A percentile compares a stretch with the other conserved stretches of the same genome.
Evolutionary conservation across 1,284 basidiomycete genomes (phyloP).

Genomic region (Agaricales sp.): DNA sequence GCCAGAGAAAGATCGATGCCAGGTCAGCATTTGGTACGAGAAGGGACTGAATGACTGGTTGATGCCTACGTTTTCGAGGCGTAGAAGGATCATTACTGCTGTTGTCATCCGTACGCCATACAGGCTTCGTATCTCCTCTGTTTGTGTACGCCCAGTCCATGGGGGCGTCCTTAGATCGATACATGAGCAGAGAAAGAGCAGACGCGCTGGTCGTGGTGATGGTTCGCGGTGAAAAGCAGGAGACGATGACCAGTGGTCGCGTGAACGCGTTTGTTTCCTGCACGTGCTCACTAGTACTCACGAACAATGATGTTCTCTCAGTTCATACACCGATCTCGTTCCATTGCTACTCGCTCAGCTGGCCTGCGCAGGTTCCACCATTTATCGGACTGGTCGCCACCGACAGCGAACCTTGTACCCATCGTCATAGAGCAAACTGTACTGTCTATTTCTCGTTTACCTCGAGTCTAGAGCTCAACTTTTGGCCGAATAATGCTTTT

Average conservation of each 20-base stretch:
- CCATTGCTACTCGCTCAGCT: conserved; percentile 5
- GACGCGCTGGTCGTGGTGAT: background rate
- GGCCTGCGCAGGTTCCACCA: conserved; percentile 9
- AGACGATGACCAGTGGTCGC: too few relatives aligned
- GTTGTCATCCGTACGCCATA: conserved; percentile 36
- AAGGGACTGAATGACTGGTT: conserved; percentile 2
- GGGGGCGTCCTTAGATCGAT: conserved; percentile 63
- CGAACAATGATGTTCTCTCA: background rate
- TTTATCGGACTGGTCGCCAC: conserved; percentile 29
- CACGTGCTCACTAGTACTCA: background rate
- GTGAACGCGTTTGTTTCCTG: background rate
- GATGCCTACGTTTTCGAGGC: conserved; percentile 48
- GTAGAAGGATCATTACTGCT: conserved; percentile 32
- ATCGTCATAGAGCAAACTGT: conserved; percentile 93
- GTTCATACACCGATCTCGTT: background rate
- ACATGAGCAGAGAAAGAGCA: conserved; percentile 16
- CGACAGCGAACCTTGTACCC: conserved; percentile 62
- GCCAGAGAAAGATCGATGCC: conserved; percentile 46
- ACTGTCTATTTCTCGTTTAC: conserved; percentile 7
- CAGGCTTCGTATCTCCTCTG: conserved; percentile 40
- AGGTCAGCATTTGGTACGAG: conserved; percentile 8
- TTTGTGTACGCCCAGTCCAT: conserved; percentile 73
- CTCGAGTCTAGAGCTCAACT: too few relatives aligned
- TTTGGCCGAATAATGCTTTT: background rate
- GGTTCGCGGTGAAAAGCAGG: background rate